Evolutionary conservation across 192 early-diverging fungal species (phyloP).

Genomic region (Endogone sp.): DNA sequence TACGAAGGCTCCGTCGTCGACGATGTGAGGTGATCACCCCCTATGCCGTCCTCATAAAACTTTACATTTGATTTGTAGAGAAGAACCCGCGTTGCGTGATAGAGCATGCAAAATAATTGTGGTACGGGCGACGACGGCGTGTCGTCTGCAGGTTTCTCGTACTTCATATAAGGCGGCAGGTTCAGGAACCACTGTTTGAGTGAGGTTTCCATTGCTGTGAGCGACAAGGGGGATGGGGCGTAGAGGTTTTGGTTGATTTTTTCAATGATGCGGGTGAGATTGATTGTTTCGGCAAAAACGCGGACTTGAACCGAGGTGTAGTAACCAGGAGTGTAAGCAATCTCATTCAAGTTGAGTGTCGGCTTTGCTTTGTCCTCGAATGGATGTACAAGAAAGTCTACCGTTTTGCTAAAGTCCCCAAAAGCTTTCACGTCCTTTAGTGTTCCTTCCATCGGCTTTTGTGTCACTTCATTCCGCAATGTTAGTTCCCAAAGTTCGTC

Average conservation of each 20-base stretch:
- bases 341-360: too few relatives aligned
- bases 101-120: conserved; percentile 23
- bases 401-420: too few relatives aligned
- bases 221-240: conserved; percentile 1
- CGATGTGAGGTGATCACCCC: too few relatives aligned
- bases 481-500: conserved; percentile 16
- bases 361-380: too few relatives aligned
- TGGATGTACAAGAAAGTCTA: too few relatives aligned
- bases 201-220: conserved; percentile 11
- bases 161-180: conserved; percentile 26
- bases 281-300: conserved; percentile 23
- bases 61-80: conserved; percentile 15
- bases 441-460: background rate
- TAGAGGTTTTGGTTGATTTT: conserved; percentile 11
- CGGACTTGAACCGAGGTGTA: conserved; percentile 13
- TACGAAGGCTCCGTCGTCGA: background rate
- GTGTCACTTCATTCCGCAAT: background rate
- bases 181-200: conserved; percentile 25
- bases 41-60: conserved; percentile 9
- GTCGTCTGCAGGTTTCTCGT: conserved; percentile 14
- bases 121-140: background rate
- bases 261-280: conserved; percentile 17
- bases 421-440: too few relatives aligned
- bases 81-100: conserved; percentile 31
- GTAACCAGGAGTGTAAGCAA: background rate